A percentile compares a stretch with the other conserved stretches of the same genome.
These are phyloP conservation scores for Lactarius sanguifluus DNA, from an alignment of 768 basidiomycete species.

Conservation along the genomic window DNA sequence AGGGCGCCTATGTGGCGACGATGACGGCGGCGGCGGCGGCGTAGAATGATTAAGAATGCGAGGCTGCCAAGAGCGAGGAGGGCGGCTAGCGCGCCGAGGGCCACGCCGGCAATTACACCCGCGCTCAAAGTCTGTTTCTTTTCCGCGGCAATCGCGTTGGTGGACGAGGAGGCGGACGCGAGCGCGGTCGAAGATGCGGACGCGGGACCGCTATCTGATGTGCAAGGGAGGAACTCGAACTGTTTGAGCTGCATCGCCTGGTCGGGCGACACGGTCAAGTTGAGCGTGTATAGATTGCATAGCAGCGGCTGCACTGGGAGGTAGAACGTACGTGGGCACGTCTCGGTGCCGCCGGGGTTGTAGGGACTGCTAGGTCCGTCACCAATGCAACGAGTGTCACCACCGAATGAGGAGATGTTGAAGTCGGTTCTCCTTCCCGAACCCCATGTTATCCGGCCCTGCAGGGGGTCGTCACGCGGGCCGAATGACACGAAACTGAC, in stretches of 20 bases:
- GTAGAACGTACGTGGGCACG: neutral
- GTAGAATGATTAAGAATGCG: neutral
- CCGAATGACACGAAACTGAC: neutral
- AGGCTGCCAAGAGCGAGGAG: neutral
- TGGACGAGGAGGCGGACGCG: neutral
- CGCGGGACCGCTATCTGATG: neutral
- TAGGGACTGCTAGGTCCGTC: too few relatives aligned
- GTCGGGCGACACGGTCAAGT: neutral
- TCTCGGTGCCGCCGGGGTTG: neutral
- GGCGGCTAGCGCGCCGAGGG: neutral
- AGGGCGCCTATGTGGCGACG: neutral
- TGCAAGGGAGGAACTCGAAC: neutral
- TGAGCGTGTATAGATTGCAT: constrained; percentile 1
- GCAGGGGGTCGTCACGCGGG: neutral
- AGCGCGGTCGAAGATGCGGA: neutral
- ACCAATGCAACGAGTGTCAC: too few relatives aligned
- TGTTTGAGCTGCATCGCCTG: constrained; percentile 3
- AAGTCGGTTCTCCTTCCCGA: neutral
- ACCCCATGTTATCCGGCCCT: neutral
- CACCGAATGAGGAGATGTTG: too few relatives aligned
- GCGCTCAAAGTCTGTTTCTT: neutral
- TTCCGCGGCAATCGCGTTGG: neutral
- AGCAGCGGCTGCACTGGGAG: neutral
- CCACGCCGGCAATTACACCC: neutral
- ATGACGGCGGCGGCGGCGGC: neutral